phyloP scores from a whole-genome alignment of 345 rosid genomes.

The Excoecaria cochinchinensis region DNA sequence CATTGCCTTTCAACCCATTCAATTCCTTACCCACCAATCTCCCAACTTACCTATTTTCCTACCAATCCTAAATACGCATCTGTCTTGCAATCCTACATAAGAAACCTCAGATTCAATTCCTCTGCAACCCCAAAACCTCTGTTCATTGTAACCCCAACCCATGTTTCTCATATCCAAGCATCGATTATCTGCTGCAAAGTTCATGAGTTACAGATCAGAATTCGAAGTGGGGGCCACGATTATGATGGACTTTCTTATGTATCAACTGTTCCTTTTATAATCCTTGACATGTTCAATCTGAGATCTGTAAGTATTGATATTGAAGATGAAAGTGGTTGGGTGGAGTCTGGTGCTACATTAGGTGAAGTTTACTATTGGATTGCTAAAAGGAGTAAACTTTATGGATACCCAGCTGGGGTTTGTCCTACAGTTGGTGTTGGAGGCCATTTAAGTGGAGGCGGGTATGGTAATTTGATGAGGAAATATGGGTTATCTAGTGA shows the following conservation, averaged over 20 bases:
- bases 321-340: background rate
- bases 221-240: slow-evolving; percentile 1
- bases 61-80: background rate
- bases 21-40: background rate
- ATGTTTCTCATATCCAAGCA: background rate
- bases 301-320: background rate
- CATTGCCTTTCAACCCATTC: background rate
- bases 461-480: background rate
- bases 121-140: background rate
- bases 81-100: background rate
- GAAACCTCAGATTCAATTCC: background rate
- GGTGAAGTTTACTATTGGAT: background rate
- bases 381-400: background rate
- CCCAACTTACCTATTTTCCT: background rate
- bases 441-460: background rate
- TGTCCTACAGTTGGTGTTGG: background rate
- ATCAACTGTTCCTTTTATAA: background rate
- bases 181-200: background rate
- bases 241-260: background rate
- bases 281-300: background rate
- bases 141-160: background rate
- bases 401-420: background rate
- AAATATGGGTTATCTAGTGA: background rate
- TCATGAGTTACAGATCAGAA: background rate
- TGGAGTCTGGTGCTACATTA: background rate